Evolutionary conservation across 495 filamentous ascomycete species (phyloP), one percentile per base, ranked within the genome.

Genomic region (Chaetomidium leptoderma): DNA sequence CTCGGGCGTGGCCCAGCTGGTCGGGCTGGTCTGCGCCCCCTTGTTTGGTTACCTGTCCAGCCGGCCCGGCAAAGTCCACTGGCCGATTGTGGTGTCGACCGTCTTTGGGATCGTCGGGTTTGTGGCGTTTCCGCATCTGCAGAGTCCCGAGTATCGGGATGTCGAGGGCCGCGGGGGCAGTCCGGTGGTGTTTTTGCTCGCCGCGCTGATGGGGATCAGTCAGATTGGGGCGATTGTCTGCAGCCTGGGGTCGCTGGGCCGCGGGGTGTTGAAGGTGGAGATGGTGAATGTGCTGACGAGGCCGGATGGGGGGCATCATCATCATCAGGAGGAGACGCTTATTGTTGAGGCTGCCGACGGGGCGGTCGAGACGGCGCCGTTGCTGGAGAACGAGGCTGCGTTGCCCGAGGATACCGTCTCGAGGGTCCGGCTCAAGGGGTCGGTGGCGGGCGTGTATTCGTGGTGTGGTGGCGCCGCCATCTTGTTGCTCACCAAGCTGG

Each of bases 211-310:
- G 21, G 93, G 93, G 2, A 80, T 95, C 50, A 90, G 86, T 60
- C 95, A 98, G 71, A 97, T 98, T 55, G 95, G 92, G 7, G 84
- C 90, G 11, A 97, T 98, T 57, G 93, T 98, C 0, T 95, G 91
- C 70, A 92, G 88, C 57, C 77, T 98, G 16, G 91, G 89, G 0
- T 84, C 95, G 1, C 76, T 98, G 6, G 90, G 87, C 23, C 82
- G 85, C 7, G 91, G 88, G 3, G 85, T 97, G 35, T 74, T 95
- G 33, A 78, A 83, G 30, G 78, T 73, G 9, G 77, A 81, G 21
- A 63, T 75, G 3, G 59, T 69, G 6, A 62, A 57, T 21, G 60
- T 61, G 8, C 29, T 60, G 16, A 47, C 60, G n/a, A 24, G 42
- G 10, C 55, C 47, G 17, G 51, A 48, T 11, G 55, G 47, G 16